These are phyloP conservation scores for Debaryomyces hansenii DNA, from an alignment of 805 yeast species.

Conservation along the genomic window DNA sequence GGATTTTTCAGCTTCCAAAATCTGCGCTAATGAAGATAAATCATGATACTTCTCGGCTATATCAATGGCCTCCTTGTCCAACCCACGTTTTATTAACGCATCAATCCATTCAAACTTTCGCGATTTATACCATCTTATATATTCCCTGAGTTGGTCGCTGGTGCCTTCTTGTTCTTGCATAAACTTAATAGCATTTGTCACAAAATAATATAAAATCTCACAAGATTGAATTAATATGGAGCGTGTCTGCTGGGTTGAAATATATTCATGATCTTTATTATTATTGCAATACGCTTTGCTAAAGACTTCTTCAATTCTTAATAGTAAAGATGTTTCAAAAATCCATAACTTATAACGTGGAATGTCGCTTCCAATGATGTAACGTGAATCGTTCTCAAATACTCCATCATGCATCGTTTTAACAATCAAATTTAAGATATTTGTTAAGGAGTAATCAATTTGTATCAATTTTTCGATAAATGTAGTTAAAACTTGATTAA, in stretches of 20 bases:
- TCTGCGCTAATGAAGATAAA: conserved; percentile 59
- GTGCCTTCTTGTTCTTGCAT: conserved; percentile 25
- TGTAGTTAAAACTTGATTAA: conserved; percentile 28
- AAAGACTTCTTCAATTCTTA: conserved; percentile 42
- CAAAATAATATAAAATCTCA: conserved; percentile 34
- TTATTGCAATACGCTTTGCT: conserved; percentile 19
- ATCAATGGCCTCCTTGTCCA: conserved; percentile 53
- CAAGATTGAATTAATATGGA: conserved; percentile 23
- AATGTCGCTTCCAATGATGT: conserved; percentile 27
- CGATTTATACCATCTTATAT: conserved; percentile 31
- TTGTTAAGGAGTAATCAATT: conserved; percentile 13
- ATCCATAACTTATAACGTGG: conserved; percentile 47
- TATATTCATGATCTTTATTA: conserved; percentile 9
- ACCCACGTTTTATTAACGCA: conserved; percentile 49
- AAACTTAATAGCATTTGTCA: conserved; percentile 33
- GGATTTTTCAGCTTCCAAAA: conserved; percentile 35
- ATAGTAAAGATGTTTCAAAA: conserved; percentile 39
- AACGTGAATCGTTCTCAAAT: conserved; percentile 39
- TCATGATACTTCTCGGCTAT: conserved; percentile 70
- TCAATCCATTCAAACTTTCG: conserved; percentile 56
- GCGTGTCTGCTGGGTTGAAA: conserved; percentile 16
- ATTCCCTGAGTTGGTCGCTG: conserved; percentile 26
- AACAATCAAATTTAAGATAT: conserved; percentile 22
- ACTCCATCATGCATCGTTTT: conserved; percentile 31
- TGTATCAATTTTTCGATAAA: conserved; percentile 21